Percentiles rank a stretch among this genome's conserved stretches.
Conservation (phyloP, 2,329 filamentous ascomycete species). For the Phyllachora maydis region DNA sequence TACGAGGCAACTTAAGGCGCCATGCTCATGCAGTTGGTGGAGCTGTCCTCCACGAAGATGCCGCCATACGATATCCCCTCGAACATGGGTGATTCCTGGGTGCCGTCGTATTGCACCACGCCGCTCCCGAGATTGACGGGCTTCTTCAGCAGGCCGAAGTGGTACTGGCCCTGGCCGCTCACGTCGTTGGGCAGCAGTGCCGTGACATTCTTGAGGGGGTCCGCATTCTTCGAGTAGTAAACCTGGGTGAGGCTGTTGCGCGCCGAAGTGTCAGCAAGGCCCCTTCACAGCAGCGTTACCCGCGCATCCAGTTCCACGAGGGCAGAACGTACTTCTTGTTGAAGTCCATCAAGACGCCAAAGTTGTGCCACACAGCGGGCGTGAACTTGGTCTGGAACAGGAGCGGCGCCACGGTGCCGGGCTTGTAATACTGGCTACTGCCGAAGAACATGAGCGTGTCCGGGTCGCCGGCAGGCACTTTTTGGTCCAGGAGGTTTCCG, state of each 20-base stretch:
- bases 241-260: conserved; percentile 34
- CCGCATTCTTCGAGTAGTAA: conserved; percentile 29
- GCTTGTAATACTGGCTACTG: conserved; percentile 22
- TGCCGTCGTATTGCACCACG: conserved; percentile 24
- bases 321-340: conserved; percentile 22
- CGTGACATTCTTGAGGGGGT: conserved; percentile 23
- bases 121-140: conserved; percentile 19
- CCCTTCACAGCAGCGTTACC: no score
- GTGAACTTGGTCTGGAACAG: conserved; percentile 30
- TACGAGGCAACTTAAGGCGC: conserved; percentile 6
- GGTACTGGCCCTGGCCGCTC: conserved; percentile 36
- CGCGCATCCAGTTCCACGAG: no score
- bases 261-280: background rate
- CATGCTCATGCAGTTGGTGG: conserved; percentile 15
- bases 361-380: conserved; percentile 36
- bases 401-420: no score
- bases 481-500: conserved; percentile 24
- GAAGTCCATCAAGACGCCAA: conserved; percentile 36
- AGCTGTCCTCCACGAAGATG: conserved; percentile 29
- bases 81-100: conserved; percentile 23
- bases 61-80: conserved; percentile 31
- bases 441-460: conserved; percentile 23
- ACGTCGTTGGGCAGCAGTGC: conserved; percentile 25
- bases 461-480: conserved; percentile 12
- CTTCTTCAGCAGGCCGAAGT: conserved; percentile 43